A percentile compares a stretch with the other conserved stretches of the same genome.
phyloP scores from a whole-genome alignment of 352 stramenopile species.

The Pythium aquatile region DNA sequence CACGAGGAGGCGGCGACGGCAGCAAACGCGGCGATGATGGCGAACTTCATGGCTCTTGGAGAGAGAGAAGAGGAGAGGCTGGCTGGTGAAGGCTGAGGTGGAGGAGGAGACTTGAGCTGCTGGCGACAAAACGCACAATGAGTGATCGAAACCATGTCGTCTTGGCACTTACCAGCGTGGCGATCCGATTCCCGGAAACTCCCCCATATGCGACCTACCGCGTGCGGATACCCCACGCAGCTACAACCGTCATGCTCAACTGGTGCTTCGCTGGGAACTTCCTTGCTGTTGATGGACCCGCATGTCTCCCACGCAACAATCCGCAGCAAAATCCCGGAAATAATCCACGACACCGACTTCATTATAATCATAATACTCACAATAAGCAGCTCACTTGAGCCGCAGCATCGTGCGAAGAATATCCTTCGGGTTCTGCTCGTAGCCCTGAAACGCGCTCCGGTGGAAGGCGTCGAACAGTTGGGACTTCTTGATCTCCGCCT shows the following conservation, averaged over 20 bases:
- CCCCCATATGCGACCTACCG: too few species aligned
- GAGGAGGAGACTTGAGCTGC: constrained; percentile 5
- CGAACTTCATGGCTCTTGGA: constrained; percentile 16
- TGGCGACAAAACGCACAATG: constrained; percentile 9
- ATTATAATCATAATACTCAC: constrained; percentile 1
- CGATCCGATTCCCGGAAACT: too few species aligned
- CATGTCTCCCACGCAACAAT: background rate
- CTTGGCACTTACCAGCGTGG: too few species aligned
- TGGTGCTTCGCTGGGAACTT: background rate
- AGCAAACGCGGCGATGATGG: constrained; percentile 11
- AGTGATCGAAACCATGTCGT: background rate
- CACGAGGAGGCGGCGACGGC: background rate
- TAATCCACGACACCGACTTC: background rate
- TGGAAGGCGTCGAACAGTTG: constrained; percentile 73
- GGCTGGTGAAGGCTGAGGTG: background rate
- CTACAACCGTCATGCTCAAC: background rate
- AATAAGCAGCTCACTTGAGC: constrained; percentile 7
- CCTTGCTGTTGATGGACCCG: background rate
- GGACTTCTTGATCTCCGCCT: constrained; percentile 68
- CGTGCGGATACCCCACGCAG: background rate
- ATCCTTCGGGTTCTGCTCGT: constrained; percentile 68
- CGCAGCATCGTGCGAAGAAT: constrained; percentile 59
- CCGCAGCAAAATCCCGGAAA: background rate
- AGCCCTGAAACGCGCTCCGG: constrained; percentile 75
- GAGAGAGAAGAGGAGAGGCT: background rate